Evolutionary conservation across 2,329 filamentous ascomycete species (phyloP).

Genomic region (Fusarium poae): DNA sequence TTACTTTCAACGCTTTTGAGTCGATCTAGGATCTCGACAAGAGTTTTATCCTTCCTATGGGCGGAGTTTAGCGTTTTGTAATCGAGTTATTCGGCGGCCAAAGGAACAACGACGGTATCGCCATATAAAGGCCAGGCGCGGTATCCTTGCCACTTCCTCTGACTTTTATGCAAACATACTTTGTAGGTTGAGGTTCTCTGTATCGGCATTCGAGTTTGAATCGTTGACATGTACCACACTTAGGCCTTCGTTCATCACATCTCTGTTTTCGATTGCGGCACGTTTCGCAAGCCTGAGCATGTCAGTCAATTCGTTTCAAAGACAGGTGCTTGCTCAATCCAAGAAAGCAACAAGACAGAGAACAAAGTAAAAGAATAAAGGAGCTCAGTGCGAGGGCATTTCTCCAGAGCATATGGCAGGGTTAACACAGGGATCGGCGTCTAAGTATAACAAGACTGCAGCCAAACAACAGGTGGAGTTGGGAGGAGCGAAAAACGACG

Average conservation of each 20-base stretch:
- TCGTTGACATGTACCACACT: conserved; percentile 70
- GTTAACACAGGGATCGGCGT: neutral
- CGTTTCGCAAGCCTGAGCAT: conserved; percentile 66
- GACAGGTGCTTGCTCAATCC: neutral
- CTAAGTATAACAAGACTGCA: conserved; percentile 4
- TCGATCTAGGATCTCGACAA: conserved; percentile 70
- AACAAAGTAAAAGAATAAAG: neutral
- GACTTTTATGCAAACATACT: conserved; percentile 60
- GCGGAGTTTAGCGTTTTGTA: conserved; percentile 29
- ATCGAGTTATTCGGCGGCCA: conserved; percentile 6
- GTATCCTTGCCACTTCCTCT: conserved; percentile 20
- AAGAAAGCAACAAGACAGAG: neutral
- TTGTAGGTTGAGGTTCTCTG: conserved; percentile 71
- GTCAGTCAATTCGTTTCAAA: conserved; percentile 22
- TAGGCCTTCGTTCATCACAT: conserved; percentile 73
- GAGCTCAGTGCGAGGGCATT: neutral
- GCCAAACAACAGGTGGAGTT: neutral
- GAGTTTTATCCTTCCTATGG: conserved; percentile 71
- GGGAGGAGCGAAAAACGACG: neutral
- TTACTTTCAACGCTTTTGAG: conserved; percentile 68
- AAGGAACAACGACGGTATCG: conserved; percentile 19
- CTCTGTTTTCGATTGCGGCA: conserved; percentile 72
- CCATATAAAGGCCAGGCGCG: conserved; percentile 14
- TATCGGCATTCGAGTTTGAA: conserved; percentile 71
- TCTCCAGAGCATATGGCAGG: neutral